Base-by-base conservation (phyloP, 2,329 filamentous ascomycete genomes). In the Cordyceps tenuipes region DNA sequence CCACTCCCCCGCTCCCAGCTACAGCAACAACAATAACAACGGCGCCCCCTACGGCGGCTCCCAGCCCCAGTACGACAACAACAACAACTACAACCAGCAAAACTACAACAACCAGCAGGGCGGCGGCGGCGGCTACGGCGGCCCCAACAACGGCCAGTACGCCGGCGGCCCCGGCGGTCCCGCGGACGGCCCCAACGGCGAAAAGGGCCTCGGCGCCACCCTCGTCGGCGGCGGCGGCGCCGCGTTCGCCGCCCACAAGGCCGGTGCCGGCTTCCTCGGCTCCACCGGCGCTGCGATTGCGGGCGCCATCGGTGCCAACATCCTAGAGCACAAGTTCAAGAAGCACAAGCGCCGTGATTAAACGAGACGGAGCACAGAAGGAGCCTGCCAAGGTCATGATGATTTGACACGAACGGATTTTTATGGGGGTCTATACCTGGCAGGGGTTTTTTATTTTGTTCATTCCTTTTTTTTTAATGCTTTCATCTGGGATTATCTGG, bases 161-260 rank as follows among this genome's bases (percentile, higher is more conserved):
- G 71, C 69, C 17, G 58, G 51, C 17, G 58, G 51, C 19, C 56
- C 62, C 50, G 66, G 66, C 29, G 67, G 66, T 13, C 67, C 67
- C 9, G 64, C 66, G 15, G 68, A 48, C 19, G 69, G 68, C 10
- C 72, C 72, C 5, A 69, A 74, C 46, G 72, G 72, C 48, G 82
- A 84, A n/a, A 79, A 81, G 52, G 82, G 82, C 39, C 75, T 85
- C 19, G 81, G 80, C 4, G 79, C 81, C 1, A 77, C 81, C 3
- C 66, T 84, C 29, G 64, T 80, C 1, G 82, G 81, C 23, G 78
- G 79, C 57, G 80, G 76, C 19, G 80, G 75, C 1, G 82, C 79
- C n/a, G 81, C 77, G 8, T 82, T 77, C 66, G 73, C 80, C 0
- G 81, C 79, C 0, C 77, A 82, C 69, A 77, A 80, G 64, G 70